Evolutionary conservation across 2,329 filamentous ascomycete species (phyloP).

Genomic region (Macroventuria anomochaeta): DNA sequence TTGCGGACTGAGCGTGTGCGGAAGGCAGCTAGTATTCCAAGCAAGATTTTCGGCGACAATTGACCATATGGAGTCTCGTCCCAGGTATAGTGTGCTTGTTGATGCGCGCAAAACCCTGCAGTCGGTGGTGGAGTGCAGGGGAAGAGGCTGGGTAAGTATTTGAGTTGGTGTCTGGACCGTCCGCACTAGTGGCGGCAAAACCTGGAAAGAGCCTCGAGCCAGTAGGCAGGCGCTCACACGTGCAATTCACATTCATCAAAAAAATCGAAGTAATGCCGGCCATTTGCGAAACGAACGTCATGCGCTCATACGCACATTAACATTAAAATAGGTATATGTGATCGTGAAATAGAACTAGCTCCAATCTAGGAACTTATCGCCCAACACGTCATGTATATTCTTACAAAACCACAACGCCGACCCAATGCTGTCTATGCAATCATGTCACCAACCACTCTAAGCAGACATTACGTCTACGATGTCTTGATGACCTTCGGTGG

Average conservation of each 20-base stretch:
- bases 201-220: neutral
- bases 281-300: neutral
- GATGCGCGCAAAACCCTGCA: slow-evolving; percentile 13
- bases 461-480: slow-evolving; percentile 10
- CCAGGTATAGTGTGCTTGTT: slow-evolving; percentile 23
- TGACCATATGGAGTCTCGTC: slow-evolving; percentile 19
- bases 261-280: neutral
- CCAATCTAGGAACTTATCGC: neutral
- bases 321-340: slow-evolving; percentile 10
- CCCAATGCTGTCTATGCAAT: slow-evolving; percentile 10
- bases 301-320: slow-evolving; percentile 12
- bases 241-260: neutral
- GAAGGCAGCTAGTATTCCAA: slow-evolving; percentile 24
- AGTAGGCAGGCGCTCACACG: slow-evolving; percentile 2
- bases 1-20: slow-evolving; percentile 24
- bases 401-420: slow-evolving; percentile 6
- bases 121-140: slow-evolving; percentile 13
- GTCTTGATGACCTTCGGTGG: slow-evolving; percentile 59
- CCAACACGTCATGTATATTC: slow-evolving; percentile 3
- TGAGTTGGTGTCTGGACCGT: slow-evolving; percentile 6
- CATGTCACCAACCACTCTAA: neutral
- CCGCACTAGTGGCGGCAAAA: slow-evolving; percentile 15
- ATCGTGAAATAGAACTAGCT: slow-evolving; percentile 3
- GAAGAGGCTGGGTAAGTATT: slow-evolving; percentile 12
- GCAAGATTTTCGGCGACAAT: slow-evolving; percentile 18